A percentile compares a stretch with the other conserved stretches of the same genome.
Evolutionary conservation across 2,329 filamentous ascomycete species (phyloP).

Genomic region (Dactylellina haptotyla): DNA sequence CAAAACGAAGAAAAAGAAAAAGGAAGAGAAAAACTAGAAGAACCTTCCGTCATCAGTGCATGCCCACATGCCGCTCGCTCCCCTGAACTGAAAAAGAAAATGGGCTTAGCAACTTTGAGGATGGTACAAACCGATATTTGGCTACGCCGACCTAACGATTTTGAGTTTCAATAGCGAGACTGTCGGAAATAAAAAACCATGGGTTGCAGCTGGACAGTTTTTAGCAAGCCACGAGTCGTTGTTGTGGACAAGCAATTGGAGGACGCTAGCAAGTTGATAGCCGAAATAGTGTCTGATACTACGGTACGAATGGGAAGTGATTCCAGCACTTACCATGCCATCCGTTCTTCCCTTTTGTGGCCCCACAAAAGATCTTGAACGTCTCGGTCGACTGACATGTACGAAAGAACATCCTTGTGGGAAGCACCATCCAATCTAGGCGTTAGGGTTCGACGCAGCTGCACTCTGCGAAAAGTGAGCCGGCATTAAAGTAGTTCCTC

Average conservation of each 20-base stretch:
- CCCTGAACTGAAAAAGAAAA: conserved; percentile 32
- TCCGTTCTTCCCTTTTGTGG: conserved; percentile 24
- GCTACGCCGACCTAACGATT: conserved; percentile 29
- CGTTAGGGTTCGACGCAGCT: conserved; percentile 38
- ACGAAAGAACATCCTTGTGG: conserved; percentile 7
- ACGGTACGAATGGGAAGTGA: conserved; percentile 51
- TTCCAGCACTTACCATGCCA: conserved; percentile 44
- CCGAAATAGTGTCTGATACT: conserved; percentile 53
- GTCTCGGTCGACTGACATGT: conserved; percentile 38
- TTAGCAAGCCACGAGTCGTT: conserved; percentile 49
- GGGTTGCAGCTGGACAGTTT: conserved; percentile 33
- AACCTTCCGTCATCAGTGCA: conserved; percentile 38
- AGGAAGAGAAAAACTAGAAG: conserved; percentile 23
- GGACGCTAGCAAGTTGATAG: conserved; percentile 50
- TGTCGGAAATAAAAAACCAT: conserved; percentile 50
- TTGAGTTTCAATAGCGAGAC: conserved; percentile 32
- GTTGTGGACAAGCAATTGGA: conserved; percentile 42
- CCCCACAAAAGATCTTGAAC: conserved; percentile 49
- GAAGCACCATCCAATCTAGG: conserved; percentile 48
- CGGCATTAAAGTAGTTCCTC: conserved; percentile 12
- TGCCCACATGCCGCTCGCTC: conserved; percentile 34
- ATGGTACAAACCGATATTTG: neutral
- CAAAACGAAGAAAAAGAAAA: conserved; percentile 28
- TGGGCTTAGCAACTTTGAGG: conserved; percentile 1
- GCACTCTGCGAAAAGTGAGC: conserved; percentile 36